phyloP scores from a whole-genome alignment of 2,329 filamentous ascomycete species.

The Xylaria sp. region DNA sequence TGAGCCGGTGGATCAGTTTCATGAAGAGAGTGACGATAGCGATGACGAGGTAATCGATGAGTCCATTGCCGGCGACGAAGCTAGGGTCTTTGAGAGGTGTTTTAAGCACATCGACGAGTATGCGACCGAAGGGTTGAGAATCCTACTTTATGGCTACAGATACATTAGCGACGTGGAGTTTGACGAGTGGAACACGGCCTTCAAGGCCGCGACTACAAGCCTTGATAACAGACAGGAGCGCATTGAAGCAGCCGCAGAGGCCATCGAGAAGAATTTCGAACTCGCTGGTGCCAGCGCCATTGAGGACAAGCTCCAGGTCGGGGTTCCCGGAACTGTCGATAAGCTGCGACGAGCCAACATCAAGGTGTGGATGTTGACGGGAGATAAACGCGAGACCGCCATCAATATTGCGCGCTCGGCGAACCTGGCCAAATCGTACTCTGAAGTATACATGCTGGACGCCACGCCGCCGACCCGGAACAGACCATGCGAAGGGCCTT shows the following conservation, averaged over 20 bases:
- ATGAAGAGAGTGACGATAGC: conserved; percentile 1
- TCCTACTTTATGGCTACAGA: conserved; percentile 80
- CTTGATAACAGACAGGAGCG: conserved; percentile 74
- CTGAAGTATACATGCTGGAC: conserved; percentile 77
- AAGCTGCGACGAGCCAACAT: conserved; percentile 82
- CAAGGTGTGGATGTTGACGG: conserved; percentile 92
- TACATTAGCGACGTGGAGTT: conserved; percentile 78
- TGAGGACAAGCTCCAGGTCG: conserved; percentile 84
- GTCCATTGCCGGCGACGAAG: conserved; percentile 55
- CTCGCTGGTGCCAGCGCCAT: conserved; percentile 85
- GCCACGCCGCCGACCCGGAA: conserved; percentile 65
- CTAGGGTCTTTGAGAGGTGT: conserved; percentile 75
- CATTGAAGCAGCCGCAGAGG: conserved; percentile 78
- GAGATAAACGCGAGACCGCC: conserved; percentile 85
- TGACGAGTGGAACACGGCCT: conserved; percentile 73
- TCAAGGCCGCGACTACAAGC: conserved; percentile 78
- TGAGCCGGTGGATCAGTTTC: not conserved
- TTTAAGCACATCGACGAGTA: conserved; percentile 91
- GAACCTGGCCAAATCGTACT: conserved; percentile 71
- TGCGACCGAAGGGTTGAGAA: conserved; percentile 82
- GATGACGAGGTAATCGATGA: conserved; percentile 52
- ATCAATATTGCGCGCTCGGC: conserved; percentile 85
- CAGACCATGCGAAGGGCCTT: conserved; percentile 68
- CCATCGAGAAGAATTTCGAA: conserved; percentile 78
- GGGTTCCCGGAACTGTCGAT: conserved; percentile 86